Percentiles rank a stretch among this genome's conserved stretches.
phyloP scores from a whole-genome alignment of 2,329 filamentous ascomycete genomes.

The Aspergillus persii region DNA sequence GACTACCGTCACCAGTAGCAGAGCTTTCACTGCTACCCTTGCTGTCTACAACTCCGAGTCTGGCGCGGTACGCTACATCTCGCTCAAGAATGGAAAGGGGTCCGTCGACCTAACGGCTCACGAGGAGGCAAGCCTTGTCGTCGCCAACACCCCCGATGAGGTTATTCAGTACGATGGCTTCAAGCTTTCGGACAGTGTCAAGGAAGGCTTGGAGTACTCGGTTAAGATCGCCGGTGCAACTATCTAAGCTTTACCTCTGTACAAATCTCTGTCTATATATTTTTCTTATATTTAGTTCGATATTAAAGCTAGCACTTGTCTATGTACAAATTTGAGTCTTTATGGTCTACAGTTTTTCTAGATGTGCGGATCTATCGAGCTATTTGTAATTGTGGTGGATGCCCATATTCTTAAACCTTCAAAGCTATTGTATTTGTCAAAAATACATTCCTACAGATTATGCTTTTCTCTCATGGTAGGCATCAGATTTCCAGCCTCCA shows the following conservation, averaged over 20 bases:
- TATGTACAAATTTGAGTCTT: not conserved
- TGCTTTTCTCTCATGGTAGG: too few relatives aligned
- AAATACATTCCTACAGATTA: too few relatives aligned
- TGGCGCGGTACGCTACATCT: conserved; percentile 6
- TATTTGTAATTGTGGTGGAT: too few relatives aligned
- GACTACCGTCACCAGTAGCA: not conserved
- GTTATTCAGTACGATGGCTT: conserved; percentile 8
- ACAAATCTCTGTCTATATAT: not conserved
- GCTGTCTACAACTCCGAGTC: conserved; percentile 2
- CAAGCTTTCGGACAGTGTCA: not conserved
- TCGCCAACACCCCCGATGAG: conserved; percentile 6
- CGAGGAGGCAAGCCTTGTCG: conserved; percentile 11
- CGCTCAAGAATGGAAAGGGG: conserved; percentile 3
- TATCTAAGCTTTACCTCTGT: not conserved
- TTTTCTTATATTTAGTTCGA: not conserved
- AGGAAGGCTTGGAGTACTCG: not conserved
- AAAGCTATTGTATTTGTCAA: too few relatives aligned
- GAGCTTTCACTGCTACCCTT: conserved; percentile 5
- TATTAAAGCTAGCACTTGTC: not conserved
- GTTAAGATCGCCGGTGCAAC: not conserved
- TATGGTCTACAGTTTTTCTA: not conserved
- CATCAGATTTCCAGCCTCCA: too few relatives aligned
- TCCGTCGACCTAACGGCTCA: not conserved
- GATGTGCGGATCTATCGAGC: too few relatives aligned
- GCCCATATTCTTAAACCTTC: too few relatives aligned